These are phyloP conservation scores for Scedosporium minutisporum DNA, from an alignment of 2,329 filamentous ascomycete genomes.

Conservation along the genomic window DNA sequence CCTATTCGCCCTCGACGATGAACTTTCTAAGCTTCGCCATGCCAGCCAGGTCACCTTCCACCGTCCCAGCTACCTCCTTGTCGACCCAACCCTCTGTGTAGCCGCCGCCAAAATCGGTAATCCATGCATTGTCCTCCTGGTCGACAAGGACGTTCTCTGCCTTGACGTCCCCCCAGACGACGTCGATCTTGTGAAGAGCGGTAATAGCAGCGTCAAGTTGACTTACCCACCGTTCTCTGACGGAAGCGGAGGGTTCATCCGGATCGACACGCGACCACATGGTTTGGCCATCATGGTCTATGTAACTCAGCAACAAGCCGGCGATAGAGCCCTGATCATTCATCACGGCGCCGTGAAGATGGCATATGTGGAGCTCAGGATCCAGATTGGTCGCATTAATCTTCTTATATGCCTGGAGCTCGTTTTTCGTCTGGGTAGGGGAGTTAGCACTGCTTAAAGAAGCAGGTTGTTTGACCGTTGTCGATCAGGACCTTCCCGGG, in stretches of 20 bases:
- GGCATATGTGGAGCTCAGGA: constrained; percentile 11
- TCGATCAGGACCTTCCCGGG: constrained; percentile 13
- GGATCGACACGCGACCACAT: not conserved
- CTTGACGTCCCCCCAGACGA: constrained; percentile 23
- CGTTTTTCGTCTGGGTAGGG: constrained; percentile 3
- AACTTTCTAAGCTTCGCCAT: too few relatives aligned
- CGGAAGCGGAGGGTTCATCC: not conserved
- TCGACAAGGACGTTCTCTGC: constrained; percentile 21
- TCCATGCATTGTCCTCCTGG: constrained; percentile 16
- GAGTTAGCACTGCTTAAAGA: constrained; percentile 14
- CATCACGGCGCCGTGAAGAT: constrained; percentile 12
- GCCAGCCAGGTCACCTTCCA: constrained; percentile 10
- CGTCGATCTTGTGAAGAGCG: constrained; percentile 14
- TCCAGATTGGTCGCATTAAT: constrained; percentile 10
- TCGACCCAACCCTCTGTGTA: constrained; percentile 18
- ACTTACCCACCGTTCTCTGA: constrained; percentile 11
- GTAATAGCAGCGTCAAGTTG: constrained; percentile 10
- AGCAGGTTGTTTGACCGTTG: constrained; percentile 11
- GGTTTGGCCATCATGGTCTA: constrained; percentile 3
- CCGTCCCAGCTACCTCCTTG: constrained; percentile 11
- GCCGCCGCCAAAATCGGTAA: constrained; percentile 21
- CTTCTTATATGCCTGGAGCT: constrained; percentile 11
- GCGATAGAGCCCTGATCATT: constrained; percentile 11
- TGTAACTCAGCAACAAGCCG: constrained; percentile 10
- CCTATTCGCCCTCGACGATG: too few relatives aligned